phyloP scores from a whole-genome alignment of 2,329 filamentous ascomycete species.

The Magnaporthales sp. region DNA sequence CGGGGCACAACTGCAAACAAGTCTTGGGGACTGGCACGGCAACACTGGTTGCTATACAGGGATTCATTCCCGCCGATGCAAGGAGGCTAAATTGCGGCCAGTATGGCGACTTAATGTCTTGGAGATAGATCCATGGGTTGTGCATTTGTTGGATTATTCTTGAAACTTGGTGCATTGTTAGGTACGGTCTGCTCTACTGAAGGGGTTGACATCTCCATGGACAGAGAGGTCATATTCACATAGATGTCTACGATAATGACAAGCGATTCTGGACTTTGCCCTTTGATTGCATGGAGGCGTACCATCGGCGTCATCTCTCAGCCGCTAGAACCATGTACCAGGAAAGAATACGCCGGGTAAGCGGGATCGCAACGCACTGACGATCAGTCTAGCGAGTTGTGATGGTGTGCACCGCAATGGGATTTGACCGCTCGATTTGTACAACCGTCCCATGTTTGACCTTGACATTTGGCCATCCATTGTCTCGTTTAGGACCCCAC shows the following conservation, averaged over 20 bases:
- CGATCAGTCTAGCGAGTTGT: neutral
- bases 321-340: neutral
- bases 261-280: neutral
- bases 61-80: neutral
- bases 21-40: neutral
- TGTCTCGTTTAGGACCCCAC: neutral
- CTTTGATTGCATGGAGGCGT: neutral
- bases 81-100: neutral
- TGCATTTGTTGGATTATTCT: neutral
- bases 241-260: neutral
- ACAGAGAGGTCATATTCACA: neutral
- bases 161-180: neutral
- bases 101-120: neutral
- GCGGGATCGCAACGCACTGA: neutral
- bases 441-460: neutral
- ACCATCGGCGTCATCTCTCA: neutral
- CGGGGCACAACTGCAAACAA: neutral
- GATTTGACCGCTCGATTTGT: neutral
- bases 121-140: neutral
- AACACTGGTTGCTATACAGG: neutral
- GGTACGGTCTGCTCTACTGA: neutral
- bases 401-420: neutral
- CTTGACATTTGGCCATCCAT: neutral
- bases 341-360: neutral
- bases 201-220: neutral